A percentile compares a stretch with the other conserved stretches of the same genome.
These are phyloP conservation scores for Alternaria consortialis DNA, from an alignment of 2,329 filamentous ascomycete species.

Conservation along the genomic window DNA sequence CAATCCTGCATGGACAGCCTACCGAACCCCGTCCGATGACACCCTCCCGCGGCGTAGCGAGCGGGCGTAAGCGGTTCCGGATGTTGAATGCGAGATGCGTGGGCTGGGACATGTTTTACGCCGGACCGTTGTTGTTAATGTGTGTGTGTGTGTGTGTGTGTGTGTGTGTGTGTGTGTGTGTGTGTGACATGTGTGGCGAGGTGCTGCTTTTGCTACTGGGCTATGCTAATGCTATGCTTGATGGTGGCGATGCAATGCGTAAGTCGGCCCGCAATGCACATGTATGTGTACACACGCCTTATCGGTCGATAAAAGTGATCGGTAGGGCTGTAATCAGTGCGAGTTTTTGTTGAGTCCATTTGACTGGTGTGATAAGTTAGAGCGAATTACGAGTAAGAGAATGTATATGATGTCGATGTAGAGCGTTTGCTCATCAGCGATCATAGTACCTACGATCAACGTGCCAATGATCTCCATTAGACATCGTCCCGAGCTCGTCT, in stretches of 20 bases:
- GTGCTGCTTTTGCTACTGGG: background rate
- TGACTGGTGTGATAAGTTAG: background rate
- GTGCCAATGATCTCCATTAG: background rate
- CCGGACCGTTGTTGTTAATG: background rate
- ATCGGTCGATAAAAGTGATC: background rate
- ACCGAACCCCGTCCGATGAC: slow-evolving; percentile 2
- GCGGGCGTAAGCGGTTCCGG: slow-evolving; percentile 1
- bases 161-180: background rate
- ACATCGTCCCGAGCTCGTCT: background rate
- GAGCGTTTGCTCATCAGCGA: background rate
- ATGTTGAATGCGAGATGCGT: slow-evolving; percentile 1
- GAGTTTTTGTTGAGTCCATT: background rate
- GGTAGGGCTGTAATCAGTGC: background rate
- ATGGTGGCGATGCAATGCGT: background rate
- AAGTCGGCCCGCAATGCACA: background rate
- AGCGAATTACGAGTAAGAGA: background rate
- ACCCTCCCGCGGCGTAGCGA: background rate
- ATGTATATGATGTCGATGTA: background rate
- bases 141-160: background rate
- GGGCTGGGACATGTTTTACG: background rate
- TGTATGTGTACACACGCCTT: background rate
- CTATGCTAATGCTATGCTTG: background rate
- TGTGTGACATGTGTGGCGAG: slow-evolving; percentile 3
- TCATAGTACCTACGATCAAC: background rate
- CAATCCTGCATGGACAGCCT: slow-evolving; percentile 1